phyloP scores from a whole-genome alignment of 2,329 filamentous ascomycete species.

The Ascochyta rabiei region DNA sequence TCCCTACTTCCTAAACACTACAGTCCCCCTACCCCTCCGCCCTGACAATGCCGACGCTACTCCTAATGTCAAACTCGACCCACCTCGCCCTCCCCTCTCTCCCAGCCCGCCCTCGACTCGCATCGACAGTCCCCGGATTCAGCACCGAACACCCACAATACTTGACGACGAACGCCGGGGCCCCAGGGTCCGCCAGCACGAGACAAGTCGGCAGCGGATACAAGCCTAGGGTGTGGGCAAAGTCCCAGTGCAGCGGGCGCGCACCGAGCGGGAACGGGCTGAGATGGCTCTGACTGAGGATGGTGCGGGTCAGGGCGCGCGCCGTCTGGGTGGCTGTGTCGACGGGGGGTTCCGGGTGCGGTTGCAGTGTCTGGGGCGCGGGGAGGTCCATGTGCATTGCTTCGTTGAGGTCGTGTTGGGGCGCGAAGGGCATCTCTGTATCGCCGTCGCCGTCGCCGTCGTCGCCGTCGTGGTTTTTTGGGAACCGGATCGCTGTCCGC shows the following conservation, averaged over 20 bases:
- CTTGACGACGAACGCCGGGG: constrained; percentile 81
- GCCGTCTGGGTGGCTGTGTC: constrained; percentile 57
- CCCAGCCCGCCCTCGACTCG: constrained; percentile 63
- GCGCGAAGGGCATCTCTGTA: constrained; percentile 32
- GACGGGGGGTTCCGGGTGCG: constrained; percentile 22
- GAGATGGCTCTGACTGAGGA: constrained; percentile 89
- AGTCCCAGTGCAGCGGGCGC: constrained; percentile 90
- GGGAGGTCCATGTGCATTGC: constrained; percentile 56
- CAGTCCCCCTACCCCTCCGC: constrained; percentile 23
- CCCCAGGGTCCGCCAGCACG: constrained; percentile 80
- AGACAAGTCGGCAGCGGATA: constrained; percentile 89
- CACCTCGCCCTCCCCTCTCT: constrained; percentile 73
- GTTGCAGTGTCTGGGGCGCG: constrained; percentile 16
- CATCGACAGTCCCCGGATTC: constrained; percentile 81
- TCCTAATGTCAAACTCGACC: constrained; percentile 74
- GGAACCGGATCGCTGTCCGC: constrained; percentile 75
- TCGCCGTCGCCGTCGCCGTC: constrained; percentile 2
- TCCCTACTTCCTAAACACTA: too few species aligned
- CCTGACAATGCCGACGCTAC: constrained; percentile 33
- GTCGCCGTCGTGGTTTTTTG: constrained; percentile 39
- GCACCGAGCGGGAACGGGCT: constrained; percentile 82
- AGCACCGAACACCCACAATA: constrained; percentile 97
- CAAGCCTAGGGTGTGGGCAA: constrained; percentile 73
- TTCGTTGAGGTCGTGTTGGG: constrained; percentile 46
- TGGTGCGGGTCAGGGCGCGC: constrained; percentile 83